Evolutionary conservation across 768 basidiomycete genomes (phyloP), one percentile per base, ranked within the genome.

Genomic region (Tulasnella sp.): DNA sequence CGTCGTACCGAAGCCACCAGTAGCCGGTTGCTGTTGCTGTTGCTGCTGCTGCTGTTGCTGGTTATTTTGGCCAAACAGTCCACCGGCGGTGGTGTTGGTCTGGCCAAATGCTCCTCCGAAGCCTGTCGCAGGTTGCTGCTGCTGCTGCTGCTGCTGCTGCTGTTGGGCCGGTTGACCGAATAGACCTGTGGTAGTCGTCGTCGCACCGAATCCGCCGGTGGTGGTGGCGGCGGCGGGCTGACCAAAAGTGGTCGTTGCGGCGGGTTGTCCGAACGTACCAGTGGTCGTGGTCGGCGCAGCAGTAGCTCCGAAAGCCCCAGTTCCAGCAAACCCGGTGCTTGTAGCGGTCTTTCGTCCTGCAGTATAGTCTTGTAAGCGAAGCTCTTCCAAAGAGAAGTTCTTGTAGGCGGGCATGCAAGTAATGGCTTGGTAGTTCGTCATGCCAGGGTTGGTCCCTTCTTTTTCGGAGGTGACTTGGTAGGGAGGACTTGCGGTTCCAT

Each of bases 361-460:
- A 32, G 86, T 83, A 79, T 94, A 93, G 82, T 94, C 93, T 88
- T 93, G 92, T 32, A 88, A 77, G 70, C 92, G 90, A 48, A 93
- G 83, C 87, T 94, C 93, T 92, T 91, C 94, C 79, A 93, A 88
- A 29, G 94, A 96, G 79, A 88, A 90, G 57, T 92, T 91, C 78
- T 88, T 84, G 82, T 95, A 97, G 23, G 88, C 87, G 20, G 92
- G 92, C 88, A 92, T 93, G 80, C 91, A 91, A 23, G 91, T 88
- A 75, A 95, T 94, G 48, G 91, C 88, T 84, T 96, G 94, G 83
- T 92, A 97, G 79, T 93, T 91, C 57, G 92, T 86, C 5, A 86
- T 89, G 16, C 84, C 78, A 73, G 74, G 85, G 42, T 76, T 79
- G 23, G 85, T 80, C 78, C 85, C 87, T 80, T 96, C 94, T 81